Evolutionary conservation across 2,329 filamentous ascomycete species (phyloP).

Genomic region (Fusarium coicis): DNA sequence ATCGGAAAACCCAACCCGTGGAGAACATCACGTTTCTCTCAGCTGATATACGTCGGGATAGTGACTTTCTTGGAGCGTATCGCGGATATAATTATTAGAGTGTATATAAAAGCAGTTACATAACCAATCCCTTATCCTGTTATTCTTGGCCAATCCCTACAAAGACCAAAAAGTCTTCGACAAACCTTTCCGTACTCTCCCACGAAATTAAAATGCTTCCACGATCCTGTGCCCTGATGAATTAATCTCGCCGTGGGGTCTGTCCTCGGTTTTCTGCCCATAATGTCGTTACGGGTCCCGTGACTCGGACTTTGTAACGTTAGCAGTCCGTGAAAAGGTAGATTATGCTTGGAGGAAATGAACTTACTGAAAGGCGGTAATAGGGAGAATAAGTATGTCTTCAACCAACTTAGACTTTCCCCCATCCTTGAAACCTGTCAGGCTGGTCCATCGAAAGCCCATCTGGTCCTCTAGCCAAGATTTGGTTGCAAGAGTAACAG

Average conservation of each 20-base stretch:
- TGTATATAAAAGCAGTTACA: too few relatives aligned
- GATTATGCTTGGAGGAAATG: accelerated
- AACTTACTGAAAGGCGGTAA: conserved; percentile 1
- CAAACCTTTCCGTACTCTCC: conserved; percentile 3
- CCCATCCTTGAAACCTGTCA: not conserved
- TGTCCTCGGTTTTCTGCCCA: not conserved
- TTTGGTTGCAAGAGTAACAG: conserved; percentile 1
- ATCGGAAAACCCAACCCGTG: too few relatives aligned
- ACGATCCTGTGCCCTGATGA: not conserved
- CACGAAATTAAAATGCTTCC: not conserved
- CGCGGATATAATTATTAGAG: too few relatives aligned
- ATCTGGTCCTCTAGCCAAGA: not conserved
- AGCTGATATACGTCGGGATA: too few relatives aligned
- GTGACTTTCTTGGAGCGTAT: too few relatives aligned
- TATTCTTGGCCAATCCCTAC: not conserved
- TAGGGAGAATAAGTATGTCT: not conserved
- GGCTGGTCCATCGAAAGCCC: not conserved
- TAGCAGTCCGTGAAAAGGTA: not conserved
- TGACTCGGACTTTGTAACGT: not conserved
- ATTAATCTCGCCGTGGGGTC: not conserved
- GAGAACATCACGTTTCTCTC: too few relatives aligned
- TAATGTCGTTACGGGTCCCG: not conserved
- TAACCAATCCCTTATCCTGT: not conserved
- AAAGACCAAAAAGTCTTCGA: conserved; percentile 7
- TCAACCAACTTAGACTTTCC: not conserved